Evolutionary conservation across 2,329 filamentous ascomycete species (phyloP).

Genomic region (Aspergillus puulaauensis): DNA sequence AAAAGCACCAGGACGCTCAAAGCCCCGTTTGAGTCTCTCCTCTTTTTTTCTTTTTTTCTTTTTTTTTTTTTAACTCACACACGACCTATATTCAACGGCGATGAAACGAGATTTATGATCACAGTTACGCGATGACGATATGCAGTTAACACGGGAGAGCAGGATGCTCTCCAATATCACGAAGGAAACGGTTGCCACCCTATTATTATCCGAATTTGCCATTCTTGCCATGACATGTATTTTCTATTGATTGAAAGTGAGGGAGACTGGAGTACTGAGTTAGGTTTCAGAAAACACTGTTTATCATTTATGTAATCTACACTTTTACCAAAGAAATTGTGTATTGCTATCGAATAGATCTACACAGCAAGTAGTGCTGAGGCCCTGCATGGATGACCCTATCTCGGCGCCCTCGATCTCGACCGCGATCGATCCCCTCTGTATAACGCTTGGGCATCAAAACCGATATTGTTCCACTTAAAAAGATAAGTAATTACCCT

Average conservation of each 20-base stretch:
- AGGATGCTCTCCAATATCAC: too few relatives aligned
- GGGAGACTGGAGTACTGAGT: too few relatives aligned
- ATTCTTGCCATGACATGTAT: too few relatives aligned
- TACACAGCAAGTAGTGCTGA: not conserved
- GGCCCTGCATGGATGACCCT: not conserved
- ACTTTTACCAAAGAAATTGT: too few relatives aligned
- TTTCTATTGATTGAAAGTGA: too few relatives aligned
- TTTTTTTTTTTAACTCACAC: too few relatives aligned
- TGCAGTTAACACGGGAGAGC: too few relatives aligned
- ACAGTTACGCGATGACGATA: not conserved
- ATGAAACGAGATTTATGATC: not conserved
- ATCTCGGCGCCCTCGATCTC: not conserved
- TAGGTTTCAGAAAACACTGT: too few relatives aligned
- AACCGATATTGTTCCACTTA: not conserved
- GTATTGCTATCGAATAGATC: too few relatives aligned
- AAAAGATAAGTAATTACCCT: too few relatives aligned
- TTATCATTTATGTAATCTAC: too few relatives aligned
- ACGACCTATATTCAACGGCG: not conserved
- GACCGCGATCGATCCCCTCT: not conserved
- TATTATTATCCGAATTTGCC: not conserved
- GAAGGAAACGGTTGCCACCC: not conserved
- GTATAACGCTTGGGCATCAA: not conserved
- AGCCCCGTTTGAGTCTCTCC: not conserved
- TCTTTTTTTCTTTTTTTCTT: too few relatives aligned
- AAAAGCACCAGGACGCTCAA: constrained; percentile 51